Evolutionary conservation across 2,329 filamentous ascomycete genomes (phyloP), one percentile per base, ranked within the genome.

Genomic region (Phyllosticta capitalensis): DNA sequence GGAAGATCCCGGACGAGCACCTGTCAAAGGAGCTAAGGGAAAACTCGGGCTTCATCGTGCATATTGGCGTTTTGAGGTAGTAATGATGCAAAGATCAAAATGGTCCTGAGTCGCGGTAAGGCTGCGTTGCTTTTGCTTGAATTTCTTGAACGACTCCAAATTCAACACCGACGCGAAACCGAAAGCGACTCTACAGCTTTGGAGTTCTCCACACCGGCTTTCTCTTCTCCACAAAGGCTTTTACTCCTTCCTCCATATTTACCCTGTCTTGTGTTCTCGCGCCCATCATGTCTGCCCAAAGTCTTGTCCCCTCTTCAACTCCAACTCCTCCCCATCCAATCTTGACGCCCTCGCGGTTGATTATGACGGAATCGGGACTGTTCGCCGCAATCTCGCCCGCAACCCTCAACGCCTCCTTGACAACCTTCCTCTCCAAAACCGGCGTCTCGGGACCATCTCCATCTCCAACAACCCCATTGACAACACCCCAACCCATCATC

Each of bases 31-130:
- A 78, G 1, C 70, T 96, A 64, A 78, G 77, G 60, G 78, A 83
- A 6, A 81, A 81, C 17, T 83, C 83, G 21, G 92, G 92, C 5
- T 96, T 95, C 74, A 85, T 89, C 28, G 83, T 96, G 7, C 91
- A 97, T 75, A 66, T 95, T 20, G 88, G 90, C 1, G 51, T 72
- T 53, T 22, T 62, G 48, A 53, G 60, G 45, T 51, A 55, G 49
- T 22, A n/a, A 33, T 52, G 9, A 22, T 19, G 38, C n/a, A 45
- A 45, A n/a, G 14, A 19, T 19, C 17, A n/a, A n/a, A n/a, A 6
- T n/a, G 38, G 14, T n/a, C n/a, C 38, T 14, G 17, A 12, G 33
- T n/a, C 38, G 7, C n/a, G 38, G 14, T 6, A 6, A n/a, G 38
- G 4, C 17, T 45, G 17, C 14, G 14, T 45, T 45, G 38, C 38